Conservation (phyloP, 768 basidiomycete species). For the Termitomyces sp. region DNA sequence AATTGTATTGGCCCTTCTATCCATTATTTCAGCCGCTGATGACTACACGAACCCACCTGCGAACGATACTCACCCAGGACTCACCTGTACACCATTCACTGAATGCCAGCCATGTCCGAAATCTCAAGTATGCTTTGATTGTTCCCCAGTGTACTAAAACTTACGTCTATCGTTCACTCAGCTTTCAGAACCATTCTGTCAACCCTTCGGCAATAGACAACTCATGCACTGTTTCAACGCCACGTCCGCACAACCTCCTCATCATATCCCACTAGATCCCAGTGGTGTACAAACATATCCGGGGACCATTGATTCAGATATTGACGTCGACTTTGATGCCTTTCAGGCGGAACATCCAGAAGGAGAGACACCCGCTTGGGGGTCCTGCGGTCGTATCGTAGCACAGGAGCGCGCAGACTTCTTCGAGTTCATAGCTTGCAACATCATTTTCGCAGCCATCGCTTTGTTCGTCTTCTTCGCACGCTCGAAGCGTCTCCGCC, state of each 20-base stretch:
- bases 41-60: conserved; percentile 6
- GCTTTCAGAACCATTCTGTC: conserved; percentile 86
- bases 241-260: conserved; percentile 18
- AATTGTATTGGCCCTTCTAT: conserved; percentile 13
- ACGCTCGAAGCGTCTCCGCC: conserved; percentile 61
- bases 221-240: conserved; percentile 73
- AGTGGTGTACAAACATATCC: conserved; percentile 16
- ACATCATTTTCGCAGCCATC: conserved; percentile 62
- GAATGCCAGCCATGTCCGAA: conserved; percentile 59
- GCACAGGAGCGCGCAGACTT: conserved; percentile 78
- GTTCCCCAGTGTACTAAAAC: conserved; percentile 1
- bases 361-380: conserved; percentile 81
- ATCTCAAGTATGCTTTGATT: conserved; percentile 40
- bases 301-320: conserved; percentile 7
- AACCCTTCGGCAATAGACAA: conserved; percentile 92
- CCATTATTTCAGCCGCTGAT: conserved; percentile 10
- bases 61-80: conserved; percentile 26
- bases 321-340: not conserved
- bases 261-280: conserved; percentile 7
- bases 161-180: conserved; percentile 21
- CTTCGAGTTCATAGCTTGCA: conserved; percentile 87
- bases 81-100: conserved; percentile 51
- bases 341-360: conserved; percentile 17
- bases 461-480: conserved; percentile 62
- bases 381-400: conserved; percentile 86